Evolutionary conservation across 805 yeast genomes (phyloP).

Genomic region (Wickerhamiella lipophila): DNA sequence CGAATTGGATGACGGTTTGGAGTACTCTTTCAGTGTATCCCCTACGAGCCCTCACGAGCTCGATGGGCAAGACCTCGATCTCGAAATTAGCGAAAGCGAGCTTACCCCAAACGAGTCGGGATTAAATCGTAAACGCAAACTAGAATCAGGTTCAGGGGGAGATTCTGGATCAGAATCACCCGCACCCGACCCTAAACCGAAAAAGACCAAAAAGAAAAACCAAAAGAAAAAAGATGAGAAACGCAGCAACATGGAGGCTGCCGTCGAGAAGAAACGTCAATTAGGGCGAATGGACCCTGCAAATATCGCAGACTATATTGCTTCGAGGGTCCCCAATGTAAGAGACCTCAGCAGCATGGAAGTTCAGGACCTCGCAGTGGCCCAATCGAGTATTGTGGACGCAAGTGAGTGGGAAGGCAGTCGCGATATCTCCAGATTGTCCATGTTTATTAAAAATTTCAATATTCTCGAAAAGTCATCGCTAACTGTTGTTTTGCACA

Average conservation of each 20-base stretch:
- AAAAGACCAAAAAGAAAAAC: slow-evolving; percentile 16
- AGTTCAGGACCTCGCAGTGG: slow-evolving; percentile 49
- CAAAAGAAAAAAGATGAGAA: slow-evolving; percentile 15
- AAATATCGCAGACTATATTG: slow-evolving; percentile 54
- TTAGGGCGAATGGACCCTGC: slow-evolving; percentile 47
- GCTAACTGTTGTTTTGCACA: slow-evolving; percentile 43
- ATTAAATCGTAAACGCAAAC: slow-evolving; percentile 18
- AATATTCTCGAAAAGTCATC: slow-evolving; percentile 30
- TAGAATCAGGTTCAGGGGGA: too few species aligned
- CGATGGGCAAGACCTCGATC: slow-evolving; percentile 9
- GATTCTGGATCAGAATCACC: slow-evolving; percentile 10
- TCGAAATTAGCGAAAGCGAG: too few species aligned
- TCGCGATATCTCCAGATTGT: slow-evolving; percentile 44
- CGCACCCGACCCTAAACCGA: slow-evolving; percentile 16
- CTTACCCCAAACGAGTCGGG: slow-evolving; percentile 23
- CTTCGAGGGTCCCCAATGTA: slow-evolving; percentile 41
- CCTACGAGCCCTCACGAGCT: not conserved
- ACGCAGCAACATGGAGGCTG: slow-evolving; percentile 15
- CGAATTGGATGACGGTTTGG: slow-evolving; percentile 70
- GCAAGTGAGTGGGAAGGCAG: slow-evolving; percentile 45
- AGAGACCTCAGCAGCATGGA: slow-evolving; percentile 66
- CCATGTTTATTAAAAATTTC: slow-evolving; percentile 39
- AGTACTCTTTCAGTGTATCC: slow-evolving; percentile 35
- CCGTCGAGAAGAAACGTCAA: slow-evolving; percentile 39
- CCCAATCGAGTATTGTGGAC: slow-evolving; percentile 45